Evolutionary conservation across 1,284 basidiomycete genomes (phyloP).

Genomic region (Mycena citricolor): DNA sequence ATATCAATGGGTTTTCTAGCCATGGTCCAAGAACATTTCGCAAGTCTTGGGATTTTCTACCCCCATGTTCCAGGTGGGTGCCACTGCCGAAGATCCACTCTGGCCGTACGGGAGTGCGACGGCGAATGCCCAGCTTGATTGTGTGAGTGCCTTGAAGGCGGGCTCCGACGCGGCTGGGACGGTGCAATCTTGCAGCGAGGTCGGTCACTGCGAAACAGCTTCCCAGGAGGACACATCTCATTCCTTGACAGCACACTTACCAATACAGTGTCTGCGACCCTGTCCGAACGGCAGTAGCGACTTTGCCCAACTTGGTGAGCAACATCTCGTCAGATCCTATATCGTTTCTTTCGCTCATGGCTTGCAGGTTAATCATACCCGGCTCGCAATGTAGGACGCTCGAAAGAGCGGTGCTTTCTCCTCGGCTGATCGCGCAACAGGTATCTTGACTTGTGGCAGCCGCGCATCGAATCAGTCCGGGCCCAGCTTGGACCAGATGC

Average conservation of each 20-base stretch:
- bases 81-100: conserved; percentile 49
- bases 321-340: neutral
- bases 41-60: conserved; percentile 34
- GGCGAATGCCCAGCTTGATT: conserved; percentile 44
- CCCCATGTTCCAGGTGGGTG: conserved; percentile 46
- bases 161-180: conserved; percentile 41
- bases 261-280: conserved; percentile 54
- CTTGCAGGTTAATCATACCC: conserved; percentile 48
- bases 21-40: conserved; percentile 48
- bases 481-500: conserved; percentile 43
- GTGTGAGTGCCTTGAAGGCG: conserved; percentile 45
- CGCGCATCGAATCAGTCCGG: conserved; percentile 29
- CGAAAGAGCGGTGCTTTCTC: conserved; percentile 1
- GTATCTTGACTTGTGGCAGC: conserved; percentile 5
- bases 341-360: neutral
- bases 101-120: conserved; percentile 47
- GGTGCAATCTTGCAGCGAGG: conserved; percentile 45
- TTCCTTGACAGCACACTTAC: conserved; percentile 38
- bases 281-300: conserved; percentile 42
- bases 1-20: conserved; percentile 27
- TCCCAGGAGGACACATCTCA: neutral
- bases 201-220: neutral
- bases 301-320: conserved; percentile 46
- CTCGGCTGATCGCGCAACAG: neutral
- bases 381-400: conserved; percentile 42